These are phyloP conservation scores for Cladosporium sp. DNA, from an alignment of 2,329 filamentous ascomycete species.

Conservation along the genomic window DNA sequence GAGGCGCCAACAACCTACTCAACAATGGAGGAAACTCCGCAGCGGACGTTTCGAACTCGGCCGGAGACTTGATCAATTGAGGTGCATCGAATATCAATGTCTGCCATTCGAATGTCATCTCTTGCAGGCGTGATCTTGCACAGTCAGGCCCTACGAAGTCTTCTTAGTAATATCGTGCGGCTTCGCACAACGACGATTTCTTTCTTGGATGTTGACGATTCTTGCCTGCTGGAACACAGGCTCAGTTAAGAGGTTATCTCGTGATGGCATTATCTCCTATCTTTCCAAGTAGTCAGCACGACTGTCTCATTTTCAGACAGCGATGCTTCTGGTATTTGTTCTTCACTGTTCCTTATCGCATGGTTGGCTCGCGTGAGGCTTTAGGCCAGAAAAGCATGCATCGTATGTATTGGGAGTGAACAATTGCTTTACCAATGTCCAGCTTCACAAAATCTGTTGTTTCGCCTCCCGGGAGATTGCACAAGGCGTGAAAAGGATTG, in stretches of 20 bases:
- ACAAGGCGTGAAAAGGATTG: neutral
- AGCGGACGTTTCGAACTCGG: neutral
- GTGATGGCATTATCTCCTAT: neutral
- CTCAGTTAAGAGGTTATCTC: neutral
- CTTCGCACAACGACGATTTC: neutral
- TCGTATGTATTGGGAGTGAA: neutral
- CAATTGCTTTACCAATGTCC: neutral
- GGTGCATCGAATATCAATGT: neutral
- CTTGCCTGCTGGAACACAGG: neutral
- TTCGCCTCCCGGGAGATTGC: neutral
- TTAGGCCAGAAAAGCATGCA: neutral
- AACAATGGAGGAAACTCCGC: slow-evolving; percentile 6
- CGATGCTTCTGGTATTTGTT: neutral
- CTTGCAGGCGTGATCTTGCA: neutral
- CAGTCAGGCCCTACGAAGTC: neutral
- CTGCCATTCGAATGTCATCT: neutral
- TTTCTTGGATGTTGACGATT: neutral
- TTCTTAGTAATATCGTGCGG: neutral
- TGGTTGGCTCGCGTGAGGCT: neutral
- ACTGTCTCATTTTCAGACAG: neutral
- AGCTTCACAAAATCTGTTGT: neutral
- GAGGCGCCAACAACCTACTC: slow-evolving; percentile 2
- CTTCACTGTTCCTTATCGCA: neutral
- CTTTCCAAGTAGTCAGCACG: neutral
- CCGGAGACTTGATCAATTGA: neutral